Base-by-base conservation (phyloP, 768 basidiomycete genomes). In the Mycena metata region DNA sequence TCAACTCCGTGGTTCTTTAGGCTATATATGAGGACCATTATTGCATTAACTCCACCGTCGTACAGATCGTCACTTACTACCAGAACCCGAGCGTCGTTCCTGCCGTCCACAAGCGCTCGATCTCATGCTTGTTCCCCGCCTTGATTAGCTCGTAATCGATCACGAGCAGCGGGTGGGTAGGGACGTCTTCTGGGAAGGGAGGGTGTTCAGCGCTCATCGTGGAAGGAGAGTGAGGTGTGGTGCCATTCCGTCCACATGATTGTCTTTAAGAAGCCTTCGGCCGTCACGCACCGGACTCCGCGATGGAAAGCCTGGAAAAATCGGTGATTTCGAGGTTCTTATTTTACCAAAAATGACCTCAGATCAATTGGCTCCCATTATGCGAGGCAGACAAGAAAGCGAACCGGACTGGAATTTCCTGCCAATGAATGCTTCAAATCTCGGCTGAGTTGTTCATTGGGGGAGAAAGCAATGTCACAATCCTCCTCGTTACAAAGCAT, bases 21-120 rank as follows among this genome's bases (percentile, higher is more conserved):
- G 67, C 84, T 84, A 50, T n/a, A n/a, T n/a, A n/a, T 11, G 7
- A n/a, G 17, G 13, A 39, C 26, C 17, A 49, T 21, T 35, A 52
- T 52, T 8, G 36, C 39, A 41, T 41, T 24, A 24, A 6, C 54
- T 15, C 35, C n/a, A 41, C 36, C 52, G n/a, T 47, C 16, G 57
- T 46, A 45, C n/a, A 33, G 41, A 17, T 17, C 47, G n/a, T 1
- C 52, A 82, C 83, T 71, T 69, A 84, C 82, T 85, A 86, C 82
- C 85, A 87, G 72, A 86, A 87, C 8, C 86, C 85, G n/a, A 84
- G 75, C 35, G 77, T 73, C 0, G 81, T 84, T 39, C 80, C 82
- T 0, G 84, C 85, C 21, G 75, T 69, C 81, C 81, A 85, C 7
- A 87, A 77, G 24, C 64, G 74, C 24, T 83, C 78, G 17, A 81